These are phyloP conservation scores for Calonectria multiphialidica DNA, from an alignment of 2,329 filamentous ascomycete species.

Conservation along the genomic window DNA sequence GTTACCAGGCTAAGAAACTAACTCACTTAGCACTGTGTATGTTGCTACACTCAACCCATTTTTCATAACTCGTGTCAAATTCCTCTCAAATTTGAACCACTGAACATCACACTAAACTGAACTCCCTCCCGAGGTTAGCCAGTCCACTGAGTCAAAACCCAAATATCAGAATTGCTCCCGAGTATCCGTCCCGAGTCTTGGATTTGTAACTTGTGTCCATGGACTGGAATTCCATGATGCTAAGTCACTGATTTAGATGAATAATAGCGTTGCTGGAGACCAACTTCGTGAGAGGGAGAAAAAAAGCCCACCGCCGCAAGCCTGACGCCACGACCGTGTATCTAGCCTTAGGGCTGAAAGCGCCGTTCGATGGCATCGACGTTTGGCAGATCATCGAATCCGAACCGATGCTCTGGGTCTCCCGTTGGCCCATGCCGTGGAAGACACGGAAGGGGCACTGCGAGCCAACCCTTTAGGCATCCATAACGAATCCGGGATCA, in stretches of 20 bases:
- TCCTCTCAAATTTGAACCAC: too few relatives aligned
- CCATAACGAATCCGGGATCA: neutral
- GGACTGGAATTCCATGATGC: neutral
- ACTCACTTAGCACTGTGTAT: too few relatives aligned
- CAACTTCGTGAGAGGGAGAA: neutral
- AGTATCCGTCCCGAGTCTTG: too few relatives aligned
- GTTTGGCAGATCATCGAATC: neutral
- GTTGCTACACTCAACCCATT: too few relatives aligned
- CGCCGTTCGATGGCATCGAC: neutral
- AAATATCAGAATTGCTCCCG: neutral
- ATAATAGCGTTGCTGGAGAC: neutral
- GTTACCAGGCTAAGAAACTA: too few relatives aligned
- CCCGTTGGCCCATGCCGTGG: neutral
- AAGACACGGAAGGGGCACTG: neutral
- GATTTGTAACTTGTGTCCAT: neutral
- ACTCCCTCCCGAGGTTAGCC: neutral
- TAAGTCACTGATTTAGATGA: neutral
- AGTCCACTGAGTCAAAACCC: neutral
- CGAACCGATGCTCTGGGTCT: neutral
- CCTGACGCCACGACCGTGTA: neutral
- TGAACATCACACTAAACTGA: neutral
- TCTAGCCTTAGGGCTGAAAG: neutral
- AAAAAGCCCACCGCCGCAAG: neutral
- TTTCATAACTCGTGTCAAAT: too few relatives aligned
- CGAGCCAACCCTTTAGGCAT: neutral